Percentiles rank a stretch among this genome's conserved stretches.
phyloP scores from a whole-genome alignment of 305 asterid genomes.

The Solanum hybrid region DNA sequence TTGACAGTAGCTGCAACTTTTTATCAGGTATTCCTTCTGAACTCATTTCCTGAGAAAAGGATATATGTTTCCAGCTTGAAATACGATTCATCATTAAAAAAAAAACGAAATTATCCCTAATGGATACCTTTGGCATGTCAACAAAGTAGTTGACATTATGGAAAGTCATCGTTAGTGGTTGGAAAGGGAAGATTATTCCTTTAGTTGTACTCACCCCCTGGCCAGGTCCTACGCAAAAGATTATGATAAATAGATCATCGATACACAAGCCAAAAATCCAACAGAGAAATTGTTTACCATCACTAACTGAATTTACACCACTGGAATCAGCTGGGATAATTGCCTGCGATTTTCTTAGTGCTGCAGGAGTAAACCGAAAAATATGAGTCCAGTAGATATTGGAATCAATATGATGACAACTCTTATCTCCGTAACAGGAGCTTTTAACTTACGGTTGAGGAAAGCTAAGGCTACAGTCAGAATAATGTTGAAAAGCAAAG shows the following conservation, averaged over 20 bases:
- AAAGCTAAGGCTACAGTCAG: constrained; percentile 57
- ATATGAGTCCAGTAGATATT: background rate
- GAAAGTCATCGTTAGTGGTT: constrained; percentile 71
- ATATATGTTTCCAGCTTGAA: background rate
- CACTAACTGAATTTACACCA: background rate
- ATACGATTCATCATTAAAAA: background rate
- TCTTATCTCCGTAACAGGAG: background rate
- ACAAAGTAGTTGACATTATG: constrained; percentile 77
- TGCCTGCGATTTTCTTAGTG: constrained; percentile 46
- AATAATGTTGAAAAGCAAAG: constrained; percentile 50
- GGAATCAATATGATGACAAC: background rate
- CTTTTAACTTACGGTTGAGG: constrained; percentile 55
- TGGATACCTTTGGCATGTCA: constrained; percentile 79
- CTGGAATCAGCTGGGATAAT: constrained; percentile 4
- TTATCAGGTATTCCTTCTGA: background rate
- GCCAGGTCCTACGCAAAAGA: constrained; percentile 21
- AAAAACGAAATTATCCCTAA: background rate
- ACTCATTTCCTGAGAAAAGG: background rate
- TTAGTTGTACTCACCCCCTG: constrained; percentile 25
- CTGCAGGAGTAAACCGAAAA: constrained; percentile 29
- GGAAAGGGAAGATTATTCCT: constrained; percentile 90
- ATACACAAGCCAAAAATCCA: background rate
- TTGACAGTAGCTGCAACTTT: background rate
- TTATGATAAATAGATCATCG: background rate
- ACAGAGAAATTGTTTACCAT: constrained; percentile 20